Evolutionary conservation across 352 stramenopile genomes (phyloP), one percentile per base, ranked within the genome.

Genomic region (Blastocystis sp.): DNA sequence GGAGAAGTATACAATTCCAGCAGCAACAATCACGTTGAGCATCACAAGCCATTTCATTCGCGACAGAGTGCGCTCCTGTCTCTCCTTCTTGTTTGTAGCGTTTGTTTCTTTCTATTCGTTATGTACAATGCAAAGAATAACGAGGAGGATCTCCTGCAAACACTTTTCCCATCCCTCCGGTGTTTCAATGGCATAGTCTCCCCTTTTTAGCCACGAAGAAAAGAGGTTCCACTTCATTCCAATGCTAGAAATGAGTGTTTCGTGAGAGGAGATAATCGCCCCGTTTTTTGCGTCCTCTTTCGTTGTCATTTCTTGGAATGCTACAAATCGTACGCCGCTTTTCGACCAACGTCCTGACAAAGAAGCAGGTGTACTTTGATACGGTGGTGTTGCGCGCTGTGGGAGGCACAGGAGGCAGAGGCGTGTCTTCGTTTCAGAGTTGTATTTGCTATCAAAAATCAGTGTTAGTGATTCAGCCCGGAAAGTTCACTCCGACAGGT

Each of bases 311-410:
- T 34, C 28, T 34, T 34, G 28, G 28, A 34, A 34, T 34, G 28
- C 28, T 34, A 34, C 28, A 34, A 34, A 34, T 34, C 28, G 54
- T 61, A 21, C 21, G 54, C 11, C 21, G 54, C 11, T 42, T 54
- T 43, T 48, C 65, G 11, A 76, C 65, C 7, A 76, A 76, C 11
- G 24, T 42, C 14, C 6, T 76, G 14, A 76, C 65, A 42, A 76
- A 76, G 65, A 76, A 76, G 43, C 65, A 76, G 43, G 52, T 57
- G 10, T 76, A 54, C n/a, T 76, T 76, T 52, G 65, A 76, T 52
- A 57, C 65, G 34, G n/a, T 57, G 4, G 52, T 38, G n/a, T 9
- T 76, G 19, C 34, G 65, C 3, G 65, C 34, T 21, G n/a, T 76
- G 9, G 65, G 65, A 0, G 65, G 65, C 43, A 54, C 65, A n/a